Evolutionary conservation across 1,284 basidiomycete genomes (phyloP).

Genomic region (Flammula alnicola): DNA sequence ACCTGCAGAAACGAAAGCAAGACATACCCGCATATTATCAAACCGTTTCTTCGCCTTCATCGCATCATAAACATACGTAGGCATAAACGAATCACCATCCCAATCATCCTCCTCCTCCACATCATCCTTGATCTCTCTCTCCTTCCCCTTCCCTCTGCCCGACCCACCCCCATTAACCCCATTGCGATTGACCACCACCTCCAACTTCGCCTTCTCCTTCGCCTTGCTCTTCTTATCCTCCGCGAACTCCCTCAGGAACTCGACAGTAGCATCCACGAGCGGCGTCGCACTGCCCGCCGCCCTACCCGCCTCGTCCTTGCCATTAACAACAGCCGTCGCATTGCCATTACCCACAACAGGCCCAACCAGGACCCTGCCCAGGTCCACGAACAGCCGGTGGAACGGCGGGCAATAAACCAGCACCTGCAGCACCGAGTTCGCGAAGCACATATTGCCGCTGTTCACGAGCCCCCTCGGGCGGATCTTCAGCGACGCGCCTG

Average conservation of each 20-base stretch:
- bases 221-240: slow-evolving; percentile 31
- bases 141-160: slow-evolving; percentile 37
- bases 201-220: slow-evolving; percentile 24
- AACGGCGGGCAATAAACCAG: slow-evolving; percentile 91
- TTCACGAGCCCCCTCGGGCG: slow-evolving; percentile 88
- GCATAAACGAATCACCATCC: slow-evolving; percentile 76
- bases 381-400: slow-evolving; percentile 76
- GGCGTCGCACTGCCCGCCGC: slow-evolving; percentile 53
- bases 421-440: slow-evolving; percentile 92
- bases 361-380: slow-evolving; percentile 55
- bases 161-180: slow-evolving; percentile 25
- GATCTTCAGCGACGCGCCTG: slow-evolving; percentile 28
- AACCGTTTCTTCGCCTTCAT: slow-evolving; percentile 95
- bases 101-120: slow-evolving; percentile 46
- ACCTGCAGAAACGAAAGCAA: slow-evolving; percentile 9
- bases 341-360: slow-evolving; percentile 23
- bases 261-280: slow-evolving; percentile 82
- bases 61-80: slow-evolving; percentile 92
- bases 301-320: slow-evolving; percentile 27
- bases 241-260: slow-evolving; percentile 83
- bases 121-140: slow-evolving; percentile 26
- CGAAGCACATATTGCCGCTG: slow-evolving; percentile 97
- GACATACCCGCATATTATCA: slow-evolving; percentile 85
- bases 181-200: slow-evolving; percentile 40
- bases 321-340: slow-evolving; percentile 15